phyloP scores from a whole-genome alignment of 2,329 filamentous ascomycete species.

The Penicillium rolfsii region DNA sequence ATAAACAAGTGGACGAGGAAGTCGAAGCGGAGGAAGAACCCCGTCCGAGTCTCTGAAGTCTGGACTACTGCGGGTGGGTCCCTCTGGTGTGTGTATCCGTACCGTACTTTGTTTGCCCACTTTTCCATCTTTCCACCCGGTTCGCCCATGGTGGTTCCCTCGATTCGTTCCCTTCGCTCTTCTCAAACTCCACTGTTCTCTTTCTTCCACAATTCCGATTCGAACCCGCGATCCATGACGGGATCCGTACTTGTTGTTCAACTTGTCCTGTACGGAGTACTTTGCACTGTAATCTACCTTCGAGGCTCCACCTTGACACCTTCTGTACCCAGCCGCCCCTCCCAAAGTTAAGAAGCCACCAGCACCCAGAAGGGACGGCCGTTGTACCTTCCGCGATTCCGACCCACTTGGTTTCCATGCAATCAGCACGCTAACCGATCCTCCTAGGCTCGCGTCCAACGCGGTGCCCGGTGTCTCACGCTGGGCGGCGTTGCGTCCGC shows the following conservation, averaged over 20 bases:
- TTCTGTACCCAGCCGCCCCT: conserved; percentile 23
- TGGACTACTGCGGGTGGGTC: background rate
- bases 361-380: conserved; percentile 19
- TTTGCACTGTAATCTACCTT: background rate
- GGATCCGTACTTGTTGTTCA: conserved; percentile 12
- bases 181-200: background rate
- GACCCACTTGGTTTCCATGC: conserved; percentile 16
- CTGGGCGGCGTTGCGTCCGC: background rate
- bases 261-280: no score
- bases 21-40: background rate
- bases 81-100: no score
- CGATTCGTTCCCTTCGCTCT: background rate
- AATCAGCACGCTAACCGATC: conserved; percentile 7
- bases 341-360: background rate
- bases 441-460: background rate
- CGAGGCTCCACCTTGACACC: conserved; percentile 25
- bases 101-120: background rate
- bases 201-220: background rate
- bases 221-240: background rate
- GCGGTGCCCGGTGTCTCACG: conserved; percentile 3
- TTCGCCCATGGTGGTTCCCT: background rate
- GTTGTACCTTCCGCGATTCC: conserved; percentile 26
- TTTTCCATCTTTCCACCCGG: background rate
- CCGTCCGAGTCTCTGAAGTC: background rate
- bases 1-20: conserved; percentile 1